These are phyloP conservation scores for Endoconidiophora polonica DNA, from an alignment of 2,329 filamentous ascomycete genomes.

Conservation along the genomic window DNA sequence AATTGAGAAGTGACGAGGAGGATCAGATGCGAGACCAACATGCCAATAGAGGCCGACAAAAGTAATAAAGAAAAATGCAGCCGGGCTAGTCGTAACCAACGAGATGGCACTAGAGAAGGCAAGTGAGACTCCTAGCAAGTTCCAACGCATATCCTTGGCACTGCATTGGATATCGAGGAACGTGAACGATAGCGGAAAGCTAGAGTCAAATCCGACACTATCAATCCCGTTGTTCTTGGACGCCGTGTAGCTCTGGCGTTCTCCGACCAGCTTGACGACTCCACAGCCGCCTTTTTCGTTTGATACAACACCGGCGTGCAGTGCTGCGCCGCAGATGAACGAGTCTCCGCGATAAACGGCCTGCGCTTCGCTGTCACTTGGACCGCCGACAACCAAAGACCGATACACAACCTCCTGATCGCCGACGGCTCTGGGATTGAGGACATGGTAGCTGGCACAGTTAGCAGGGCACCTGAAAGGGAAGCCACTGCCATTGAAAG, in stretches of 20 bases:
- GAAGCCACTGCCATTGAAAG: conserved; percentile 53
- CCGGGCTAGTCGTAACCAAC: conserved; percentile 62
- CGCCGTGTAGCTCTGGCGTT: conserved; percentile 43
- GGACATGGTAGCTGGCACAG: conserved; percentile 46
- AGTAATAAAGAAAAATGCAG: conserved; percentile 67
- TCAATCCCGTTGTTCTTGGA: conserved; percentile 56
- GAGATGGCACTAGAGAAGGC: conserved; percentile 64
- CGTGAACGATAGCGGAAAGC: conserved; percentile 73
- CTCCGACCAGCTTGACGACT: conserved; percentile 57
- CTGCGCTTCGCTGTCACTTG: conserved; percentile 25
- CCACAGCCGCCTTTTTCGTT: conserved; percentile 64
- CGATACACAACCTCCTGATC: conserved; percentile 47
- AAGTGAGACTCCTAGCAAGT: conserved; percentile 63
- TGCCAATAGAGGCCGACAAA: conserved; percentile 80
- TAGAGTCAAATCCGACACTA: conserved; percentile 67
- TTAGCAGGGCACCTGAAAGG: conserved; percentile 61
- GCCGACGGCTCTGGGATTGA: conserved; percentile 62
- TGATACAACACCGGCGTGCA: conserved; percentile 65
- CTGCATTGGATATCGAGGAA: conserved; percentile 55
- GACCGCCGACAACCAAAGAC: conserved; percentile 53
- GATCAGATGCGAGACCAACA: conserved; percentile 76
- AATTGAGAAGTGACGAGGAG: conserved; percentile 51
- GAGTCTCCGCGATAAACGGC: conserved; percentile 76
- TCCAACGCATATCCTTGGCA: conserved; percentile 68
- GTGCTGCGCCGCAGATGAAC: conserved; percentile 70